Base-by-base conservation (phyloP, 352 stramenopile genomes). In the Globisporangium echinulatum region DNA sequence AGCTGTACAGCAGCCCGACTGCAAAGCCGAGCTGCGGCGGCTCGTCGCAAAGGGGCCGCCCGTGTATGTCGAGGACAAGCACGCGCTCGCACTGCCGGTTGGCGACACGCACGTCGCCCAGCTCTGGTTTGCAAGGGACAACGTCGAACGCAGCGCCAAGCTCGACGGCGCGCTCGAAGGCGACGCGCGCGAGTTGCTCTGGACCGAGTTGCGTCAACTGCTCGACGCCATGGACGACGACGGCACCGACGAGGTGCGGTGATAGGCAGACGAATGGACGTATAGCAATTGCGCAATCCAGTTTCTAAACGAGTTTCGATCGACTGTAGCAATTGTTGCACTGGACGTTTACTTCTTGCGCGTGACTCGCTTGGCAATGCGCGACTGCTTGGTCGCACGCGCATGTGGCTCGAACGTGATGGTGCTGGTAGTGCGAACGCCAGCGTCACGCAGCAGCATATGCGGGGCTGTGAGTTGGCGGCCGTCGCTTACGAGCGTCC, bases 21-120 rank as follows among this genome's bases (percentile, higher is more conserved):
- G 94, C 81, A 96, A 98, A 70, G 94, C 94, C 33, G 92, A 97
- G 68, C 69, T 98, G 59, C 79, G 88, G 44, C 87, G 94, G n/a
- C 71, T 98, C 11, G 75, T 98, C 48, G 74, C 75, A 19, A 87
- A 84, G 44, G 94, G 94, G 0, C 94, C 94, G 39, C 94, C 94
- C 5, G 71, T 98, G n/a, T 98, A 87, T 69, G 67, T 98, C 9
- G 79, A 88, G 49, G 94, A 98, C 74, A 96, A 96, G 55, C 85
- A 97, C 60, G 94, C 82, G 10, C 69, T 98, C 40, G 82, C 88
- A 6, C 55, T 98, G 36, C 77, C 75, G 7, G 87, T 97, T 56
- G 85, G 83, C 57, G 94, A 98, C 67, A 92, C 85, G 40, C 89
- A 98, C 65, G 77, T 98, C 52, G 79, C 61, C 19, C 75, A 80